Evolutionary conservation across 441 rosid species (phyloP).

Genomic region (Capsella rubella): DNA sequence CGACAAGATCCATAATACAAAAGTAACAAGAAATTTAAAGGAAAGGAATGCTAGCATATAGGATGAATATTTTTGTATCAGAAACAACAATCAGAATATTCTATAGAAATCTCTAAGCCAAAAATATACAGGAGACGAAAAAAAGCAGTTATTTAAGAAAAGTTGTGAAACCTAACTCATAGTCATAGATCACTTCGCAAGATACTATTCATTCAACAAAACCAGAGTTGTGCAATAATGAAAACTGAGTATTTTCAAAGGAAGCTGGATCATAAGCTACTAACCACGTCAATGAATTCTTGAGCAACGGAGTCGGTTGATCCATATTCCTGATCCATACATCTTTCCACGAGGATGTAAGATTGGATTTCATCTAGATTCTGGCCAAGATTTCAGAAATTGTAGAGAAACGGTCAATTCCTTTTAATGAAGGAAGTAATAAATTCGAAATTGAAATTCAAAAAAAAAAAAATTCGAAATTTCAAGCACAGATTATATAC

Average conservation of each 20-base stretch:
- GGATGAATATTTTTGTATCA: not conserved
- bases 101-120: not conserved
- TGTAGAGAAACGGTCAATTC: too few species aligned
- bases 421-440: too few species aligned
- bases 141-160: not conserved
- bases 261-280: conserved; percentile 41
- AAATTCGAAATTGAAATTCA: not conserved
- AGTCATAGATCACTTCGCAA: not conserved
- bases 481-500: not conserved
- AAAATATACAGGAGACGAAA: not conserved
- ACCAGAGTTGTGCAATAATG: not conserved
- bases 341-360: conserved; percentile 85
- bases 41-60: conserved; percentile 14
- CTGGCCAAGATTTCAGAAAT: conserved; percentile 52
- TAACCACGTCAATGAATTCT: conserved; percentile 71
- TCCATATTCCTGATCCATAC: conserved; percentile 46
- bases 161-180: not conserved
- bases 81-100: conserved; percentile 7
- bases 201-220: not conserved
- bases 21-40: not conserved
- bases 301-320: conserved; percentile 56
- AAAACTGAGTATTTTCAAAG: not conserved
- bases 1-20: not conserved
- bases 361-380: conserved; percentile 93
- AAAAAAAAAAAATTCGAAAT: not conserved